Evolutionary conservation across 176 grass and related monocot genomes (phyloP).

Genomic region (Aegilops tauschii): DNA sequence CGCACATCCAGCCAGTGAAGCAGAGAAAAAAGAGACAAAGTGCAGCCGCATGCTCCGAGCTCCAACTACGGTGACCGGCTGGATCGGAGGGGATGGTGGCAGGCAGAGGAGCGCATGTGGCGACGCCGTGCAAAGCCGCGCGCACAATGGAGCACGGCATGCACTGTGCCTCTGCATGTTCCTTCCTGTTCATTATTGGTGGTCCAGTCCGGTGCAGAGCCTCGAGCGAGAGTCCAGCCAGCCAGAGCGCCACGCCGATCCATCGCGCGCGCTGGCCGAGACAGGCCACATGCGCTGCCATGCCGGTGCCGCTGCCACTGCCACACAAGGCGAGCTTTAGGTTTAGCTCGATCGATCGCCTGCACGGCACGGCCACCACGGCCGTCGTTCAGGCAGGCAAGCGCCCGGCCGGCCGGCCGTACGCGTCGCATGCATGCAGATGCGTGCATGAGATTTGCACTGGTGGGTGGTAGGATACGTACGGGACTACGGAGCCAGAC

Average conservation of each 20-base stretch:
- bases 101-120: constrained; percentile 30
- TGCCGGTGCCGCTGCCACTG: background rate
- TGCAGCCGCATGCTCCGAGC: background rate
- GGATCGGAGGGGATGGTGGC: background rate
- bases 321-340: too few species aligned
- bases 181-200: constrained; percentile 42
- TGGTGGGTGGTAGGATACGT: background rate
- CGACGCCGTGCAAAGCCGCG: constrained; percentile 36
- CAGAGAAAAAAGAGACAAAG: background rate
- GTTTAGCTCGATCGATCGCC: background rate
- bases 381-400: too few species aligned
- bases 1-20: background rate
- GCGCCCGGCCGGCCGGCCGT: background rate
- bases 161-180: background rate
- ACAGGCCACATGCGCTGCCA: constrained; percentile 45
- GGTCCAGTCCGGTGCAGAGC: constrained; percentile 28
- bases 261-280: background rate
- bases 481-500: background rate
- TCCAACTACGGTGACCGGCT: constrained; percentile 11
- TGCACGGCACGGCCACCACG: background rate
- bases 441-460: background rate
- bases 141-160: background rate
- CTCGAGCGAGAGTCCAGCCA: constrained; percentile 20
- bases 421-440: background rate
- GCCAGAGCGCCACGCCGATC: background rate